These are phyloP conservation scores for Hypoxylon sp. DNA, from an alignment of 2,329 filamentous ascomycete genomes.

Conservation along the genomic window DNA sequence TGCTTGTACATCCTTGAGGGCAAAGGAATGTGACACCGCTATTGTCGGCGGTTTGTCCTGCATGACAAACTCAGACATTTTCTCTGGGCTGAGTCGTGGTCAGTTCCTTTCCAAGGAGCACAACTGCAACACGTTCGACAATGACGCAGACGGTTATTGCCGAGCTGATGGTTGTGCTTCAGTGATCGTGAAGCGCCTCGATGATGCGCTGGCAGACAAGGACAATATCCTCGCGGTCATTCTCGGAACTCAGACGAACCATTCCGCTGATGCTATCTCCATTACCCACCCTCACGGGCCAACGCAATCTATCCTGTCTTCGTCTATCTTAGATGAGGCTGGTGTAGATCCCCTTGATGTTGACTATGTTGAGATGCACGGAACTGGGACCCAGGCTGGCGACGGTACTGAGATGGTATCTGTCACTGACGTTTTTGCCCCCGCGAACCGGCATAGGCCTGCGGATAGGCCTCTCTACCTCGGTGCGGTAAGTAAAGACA, in stretches of 20 bases:
- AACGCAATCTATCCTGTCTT: slow-evolving; percentile 80
- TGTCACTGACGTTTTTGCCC: slow-evolving; percentile 71
- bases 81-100: slow-evolving; percentile 80
- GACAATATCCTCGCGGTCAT: slow-evolving; percentile 85
- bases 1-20: slow-evolving; percentile 78
- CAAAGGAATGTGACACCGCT: slow-evolving; percentile 84
- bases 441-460: slow-evolving; percentile 62
- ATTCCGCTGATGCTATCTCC: slow-evolving; percentile 84
- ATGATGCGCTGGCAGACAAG: slow-evolving; percentile 82
- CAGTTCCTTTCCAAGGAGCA: slow-evolving; percentile 84
- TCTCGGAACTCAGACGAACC: slow-evolving; percentile 81
- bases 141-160: slow-evolving; percentile 86
- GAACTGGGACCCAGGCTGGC: slow-evolving; percentile 88
- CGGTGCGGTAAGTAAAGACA: slow-evolving; percentile 62
- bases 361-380: slow-evolving; percentile 90
- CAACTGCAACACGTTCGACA: slow-evolving; percentile 85
- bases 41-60: slow-evolving; percentile 84
- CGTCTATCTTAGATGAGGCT: slow-evolving; percentile 77
- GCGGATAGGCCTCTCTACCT: slow-evolving; percentile 70
- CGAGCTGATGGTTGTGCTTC: slow-evolving; percentile 82
- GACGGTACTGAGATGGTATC: slow-evolving; percentile 87
- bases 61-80: slow-evolving; percentile 85
- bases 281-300: slow-evolving; percentile 87
- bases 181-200: slow-evolving; percentile 82
- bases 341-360: slow-evolving; percentile 83